Evolutionary conservation across 2,329 filamentous ascomycete genomes (phyloP).

Genomic region (Fusarium bulbicola): DNA sequence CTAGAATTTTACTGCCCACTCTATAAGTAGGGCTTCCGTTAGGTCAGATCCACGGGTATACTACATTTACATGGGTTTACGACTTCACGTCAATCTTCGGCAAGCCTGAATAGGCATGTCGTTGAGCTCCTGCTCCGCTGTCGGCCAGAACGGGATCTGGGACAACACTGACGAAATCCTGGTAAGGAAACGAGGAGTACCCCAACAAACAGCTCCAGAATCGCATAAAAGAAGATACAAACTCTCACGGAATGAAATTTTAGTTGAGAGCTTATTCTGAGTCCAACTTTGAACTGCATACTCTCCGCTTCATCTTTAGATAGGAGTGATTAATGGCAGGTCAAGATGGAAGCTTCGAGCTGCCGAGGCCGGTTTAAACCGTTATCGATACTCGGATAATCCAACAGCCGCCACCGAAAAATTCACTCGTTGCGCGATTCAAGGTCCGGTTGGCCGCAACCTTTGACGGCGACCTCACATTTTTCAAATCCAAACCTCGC

Average conservation of each 20-base stretch:
- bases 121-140: constrained; percentile 7
- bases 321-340: background rate
- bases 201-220: background rate
- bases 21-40: too few species aligned
- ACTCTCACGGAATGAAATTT: background rate
- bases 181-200: background rate
- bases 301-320: background rate
- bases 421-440: constrained; percentile 26
- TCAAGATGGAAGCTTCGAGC: constrained; percentile 23
- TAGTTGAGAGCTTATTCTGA: background rate
- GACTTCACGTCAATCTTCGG: constrained; percentile 15
- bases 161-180: background rate
- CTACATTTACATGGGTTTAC: background rate
- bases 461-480: constrained; percentile 33
- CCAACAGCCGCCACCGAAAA: constrained; percentile 19
- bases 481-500: constrained; percentile 31
- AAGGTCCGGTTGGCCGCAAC: constrained; percentile 23
- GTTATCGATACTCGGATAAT: constrained; percentile 21
- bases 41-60: too few species aligned
- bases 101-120: constrained; percentile 37
- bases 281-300: background rate
- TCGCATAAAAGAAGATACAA: background rate
- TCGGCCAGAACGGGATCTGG: constrained; percentile 22
- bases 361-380: constrained; percentile 13
- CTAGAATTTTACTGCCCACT: too few species aligned